Conservation (phyloP, 2,329 filamentous ascomycete species). For the Pyrenophora tritici-repentis region DNA sequence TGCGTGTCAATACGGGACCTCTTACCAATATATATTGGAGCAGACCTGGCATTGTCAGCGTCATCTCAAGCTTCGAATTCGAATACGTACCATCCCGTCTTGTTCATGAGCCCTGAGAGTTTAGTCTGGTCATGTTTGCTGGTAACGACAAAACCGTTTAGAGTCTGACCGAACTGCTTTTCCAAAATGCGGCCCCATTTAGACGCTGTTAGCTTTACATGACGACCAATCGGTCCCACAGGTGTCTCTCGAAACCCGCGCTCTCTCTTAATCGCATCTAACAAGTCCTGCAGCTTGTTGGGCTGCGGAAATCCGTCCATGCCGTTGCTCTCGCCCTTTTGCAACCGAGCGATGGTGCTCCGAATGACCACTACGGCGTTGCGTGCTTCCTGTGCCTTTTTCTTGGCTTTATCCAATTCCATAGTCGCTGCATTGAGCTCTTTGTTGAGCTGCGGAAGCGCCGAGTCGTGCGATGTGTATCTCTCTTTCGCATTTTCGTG, state of each 20-base stretch:
- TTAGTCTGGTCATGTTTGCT: constrained; percentile 75
- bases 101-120: constrained; percentile 68
- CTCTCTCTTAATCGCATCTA: constrained; percentile 73
- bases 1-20: constrained; percentile 61
- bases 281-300: constrained; percentile 63
- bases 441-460: constrained; percentile 42
- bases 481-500: constrained; percentile 52
- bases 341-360: constrained; percentile 57
- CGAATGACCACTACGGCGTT: constrained; percentile 61
- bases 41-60: constrained; percentile 43
- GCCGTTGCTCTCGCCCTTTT: constrained; percentile 61
- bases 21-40: constrained; percentile 68
- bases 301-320: constrained; percentile 66
- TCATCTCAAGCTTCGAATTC: background rate
- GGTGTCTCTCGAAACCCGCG: constrained; percentile 71
- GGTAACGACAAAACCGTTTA: constrained; percentile 82
- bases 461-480: constrained; percentile 51
- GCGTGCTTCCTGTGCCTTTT: constrained; percentile 37
- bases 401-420: constrained; percentile 21
- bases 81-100: constrained; percentile 5
- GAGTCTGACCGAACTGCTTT: constrained; percentile 68
- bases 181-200: constrained; percentile 86
- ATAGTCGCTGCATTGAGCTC: constrained; percentile 41
- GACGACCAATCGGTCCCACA: constrained; percentile 80
- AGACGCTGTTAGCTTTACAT: constrained; percentile 76